Evolutionary conservation across 768 basidiomycete species (phyloP), one percentile per base, ranked within the genome.

Genomic region (Boletus rufocinnamomeus): DNA sequence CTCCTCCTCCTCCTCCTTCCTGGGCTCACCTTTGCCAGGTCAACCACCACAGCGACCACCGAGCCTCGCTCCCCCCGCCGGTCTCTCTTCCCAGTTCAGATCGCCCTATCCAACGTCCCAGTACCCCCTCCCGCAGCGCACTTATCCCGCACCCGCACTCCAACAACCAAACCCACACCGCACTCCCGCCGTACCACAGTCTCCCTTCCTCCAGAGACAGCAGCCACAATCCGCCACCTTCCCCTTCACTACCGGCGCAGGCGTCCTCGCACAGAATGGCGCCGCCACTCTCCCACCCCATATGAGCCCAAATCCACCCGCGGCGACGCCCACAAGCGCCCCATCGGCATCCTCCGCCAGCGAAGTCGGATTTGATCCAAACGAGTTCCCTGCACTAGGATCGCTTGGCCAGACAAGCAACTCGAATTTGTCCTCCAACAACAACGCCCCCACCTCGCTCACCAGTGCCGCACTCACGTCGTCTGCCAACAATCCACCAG

Each of bases 351-450:
- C 84, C 51, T 87, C 87, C 28, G 77, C 83, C 35, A 87, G 82
- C 71, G 91, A 92, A 69, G 85, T 89, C 58, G 88, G 86, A 21
- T 83, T 92, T 40, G 91, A 93, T 77, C 90, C 85, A 34, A 91
- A 90, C 68, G 91, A 92, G 73, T 92, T 93, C 65, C 91, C 91
- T n/a, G 91, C 89, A 16, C 82, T 93, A 21, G 91, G 91, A 34
- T 78, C 82, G 41, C 85, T 86, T 44, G 80, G 82, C 16, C 80
- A 78, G 59, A 77, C 75, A 50, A 76, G 71, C 44, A 76, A 60
- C 64, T 77, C 69, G 44, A 79, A 75, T 63, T 75, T 74, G 44
- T 68, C 73, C 41, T 58, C 70, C 14, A 75, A 67, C 48, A 77
- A 73, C 38, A 76, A 68, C 48, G 64, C 67, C 21, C 69, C 71